Percentiles rank a stretch among this genome's conserved stretches.
Conservation (phyloP, 768 basidiomycete genomes). For the Nidula microcarpa region DNA sequence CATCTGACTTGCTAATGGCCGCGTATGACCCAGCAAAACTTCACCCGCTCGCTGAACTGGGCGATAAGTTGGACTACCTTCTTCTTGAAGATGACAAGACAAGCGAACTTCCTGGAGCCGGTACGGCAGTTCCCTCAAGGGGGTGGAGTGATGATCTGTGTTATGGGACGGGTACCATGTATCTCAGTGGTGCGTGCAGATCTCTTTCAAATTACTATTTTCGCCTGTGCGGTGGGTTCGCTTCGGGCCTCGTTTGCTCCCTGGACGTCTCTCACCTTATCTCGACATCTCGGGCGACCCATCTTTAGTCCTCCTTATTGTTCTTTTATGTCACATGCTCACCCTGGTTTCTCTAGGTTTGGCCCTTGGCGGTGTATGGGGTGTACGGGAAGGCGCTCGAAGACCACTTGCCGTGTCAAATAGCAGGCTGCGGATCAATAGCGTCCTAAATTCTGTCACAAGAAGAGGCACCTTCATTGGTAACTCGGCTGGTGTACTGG, state of each 20-base stretch:
- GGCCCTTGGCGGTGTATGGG: constrained; percentile 93
- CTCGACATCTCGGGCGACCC: constrained; percentile 49
- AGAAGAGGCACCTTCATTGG: constrained; percentile 96
- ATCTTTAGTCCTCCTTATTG: constrained; percentile 73
- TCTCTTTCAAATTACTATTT: constrained; percentile 63
- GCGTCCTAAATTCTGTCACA: constrained; percentile 93
- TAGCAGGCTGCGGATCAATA: constrained; percentile 89
- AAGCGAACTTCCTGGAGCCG: constrained; percentile 83
- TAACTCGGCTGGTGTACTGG: constrained; percentile 96
- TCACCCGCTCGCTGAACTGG: constrained; percentile 90
- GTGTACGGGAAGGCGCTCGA: constrained; percentile 88
- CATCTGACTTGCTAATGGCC: constrained; percentile 82
- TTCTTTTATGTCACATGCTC: constrained; percentile 75
- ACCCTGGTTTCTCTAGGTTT: constrained; percentile 73
- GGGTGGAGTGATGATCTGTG: constrained; percentile 99
- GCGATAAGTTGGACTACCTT: constrained; percentile 93
- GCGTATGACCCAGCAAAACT: constrained; percentile 90
- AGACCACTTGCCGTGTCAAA: constrained; percentile 86
- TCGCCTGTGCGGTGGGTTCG: constrained; percentile 41
- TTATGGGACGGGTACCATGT: constrained; percentile 99
- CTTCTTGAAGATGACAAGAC: constrained; percentile 96
- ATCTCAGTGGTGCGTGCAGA: constrained; percentile 84
- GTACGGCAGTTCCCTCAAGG: constrained; percentile 88
- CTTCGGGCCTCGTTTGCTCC: constrained; percentile 48
- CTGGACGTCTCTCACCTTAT: constrained; percentile 66